These are phyloP conservation scores for Luzula sylvatica DNA, from an alignment of 176 grass and related monocot genomes.

Conservation along the genomic window DNA sequence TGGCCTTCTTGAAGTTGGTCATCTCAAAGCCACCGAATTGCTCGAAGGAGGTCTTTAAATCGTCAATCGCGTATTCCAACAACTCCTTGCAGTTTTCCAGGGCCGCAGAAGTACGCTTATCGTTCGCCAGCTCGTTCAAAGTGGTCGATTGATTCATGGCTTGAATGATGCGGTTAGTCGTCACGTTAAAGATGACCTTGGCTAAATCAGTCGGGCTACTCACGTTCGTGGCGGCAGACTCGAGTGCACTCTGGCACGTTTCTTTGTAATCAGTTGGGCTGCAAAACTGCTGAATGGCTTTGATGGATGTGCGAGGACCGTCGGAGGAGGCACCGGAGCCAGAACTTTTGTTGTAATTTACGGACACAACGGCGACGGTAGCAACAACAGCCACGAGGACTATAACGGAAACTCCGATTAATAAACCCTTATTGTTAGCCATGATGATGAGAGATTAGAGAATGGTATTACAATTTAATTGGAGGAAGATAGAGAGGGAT, in stretches of 20 bases:
- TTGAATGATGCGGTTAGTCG: constrained; percentile 36
- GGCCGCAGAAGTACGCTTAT: constrained; percentile 46
- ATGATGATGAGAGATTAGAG: too few species aligned
- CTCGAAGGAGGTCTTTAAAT: constrained; percentile 44
- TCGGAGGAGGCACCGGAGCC: background rate
- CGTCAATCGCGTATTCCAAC: constrained; percentile 65
- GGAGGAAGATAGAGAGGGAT: constrained; percentile 1
- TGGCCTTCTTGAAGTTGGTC: constrained; percentile 45
- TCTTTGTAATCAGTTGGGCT: constrained; percentile 52
- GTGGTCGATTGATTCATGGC: constrained; percentile 42
- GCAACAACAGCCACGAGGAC: constrained; percentile 68
- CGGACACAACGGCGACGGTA: constrained; percentile 37
- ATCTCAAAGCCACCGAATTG: constrained; percentile 50
- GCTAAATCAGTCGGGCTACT: constrained; percentile 29
- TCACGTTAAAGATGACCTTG: constrained; percentile 49
- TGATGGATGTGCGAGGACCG: constrained; percentile 27
- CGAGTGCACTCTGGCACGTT: constrained; percentile 62
- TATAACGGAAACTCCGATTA: constrained; percentile 40
- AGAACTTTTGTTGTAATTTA: constrained; percentile 21
- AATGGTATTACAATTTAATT: background rate
- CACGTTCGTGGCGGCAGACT: constrained; percentile 25
- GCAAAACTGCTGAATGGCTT: constrained; percentile 55
- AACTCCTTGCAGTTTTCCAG: constrained; percentile 73
- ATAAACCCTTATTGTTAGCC: constrained; percentile 26
- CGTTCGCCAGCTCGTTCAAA: constrained; percentile 43